Base-by-base conservation (phyloP, 495 filamentous ascomycete genomes). In the Aspergillus nanangensis region DNA sequence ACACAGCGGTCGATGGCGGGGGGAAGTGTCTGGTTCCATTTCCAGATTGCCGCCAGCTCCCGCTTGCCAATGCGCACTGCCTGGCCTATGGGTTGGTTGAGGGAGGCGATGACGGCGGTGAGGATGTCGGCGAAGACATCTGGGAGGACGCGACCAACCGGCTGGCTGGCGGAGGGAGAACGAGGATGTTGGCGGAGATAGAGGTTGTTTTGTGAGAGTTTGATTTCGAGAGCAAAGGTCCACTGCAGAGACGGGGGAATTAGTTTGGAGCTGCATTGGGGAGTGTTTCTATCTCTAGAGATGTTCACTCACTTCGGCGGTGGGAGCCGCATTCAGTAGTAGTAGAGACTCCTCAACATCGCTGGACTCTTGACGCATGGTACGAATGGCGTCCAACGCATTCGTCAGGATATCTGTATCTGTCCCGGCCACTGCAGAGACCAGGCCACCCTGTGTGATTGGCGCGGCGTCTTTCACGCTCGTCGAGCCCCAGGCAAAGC, bases 1-100 rank as follows among this genome's bases (percentile, higher is more conserved):
- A 77, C 65, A 49, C 70, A 74, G 34, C 66, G 58, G 41, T 57
- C 52, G 44, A 61, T 57, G 2, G 56, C 44, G 7, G 60, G 57
- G 17, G 63, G 66, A 4, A 67, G 42, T 5, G 44, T 14, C 29
- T 60, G 48, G 41, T 72, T 70, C 60, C 62, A 63, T 1, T 54
- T 17, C 65, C 61, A 64, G 21, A 71, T 61, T 11, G 57, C 53
- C 9, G 57, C 23, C 24, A 29, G 25, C 25, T 29, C 25, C 7
- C 25, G 25, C 25, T 5, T 29, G 25, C 25, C 25, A 11, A 29
- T 29, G 25, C 25, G 25, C 25, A 29, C 25, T 7, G 25, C 25
- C 7, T 29, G 7, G 5, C 25, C 25, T 5, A 29, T 11, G 25
- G 25, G 5, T 7, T 11, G 25, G 7, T 29, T 11, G 7, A 29